A percentile compares a stretch with the other conserved stretches of the same genome.
phyloP scores from a whole-genome alignment of 2,329 filamentous ascomycete genomes.

The Phialemoniopsis sp. region DNA sequence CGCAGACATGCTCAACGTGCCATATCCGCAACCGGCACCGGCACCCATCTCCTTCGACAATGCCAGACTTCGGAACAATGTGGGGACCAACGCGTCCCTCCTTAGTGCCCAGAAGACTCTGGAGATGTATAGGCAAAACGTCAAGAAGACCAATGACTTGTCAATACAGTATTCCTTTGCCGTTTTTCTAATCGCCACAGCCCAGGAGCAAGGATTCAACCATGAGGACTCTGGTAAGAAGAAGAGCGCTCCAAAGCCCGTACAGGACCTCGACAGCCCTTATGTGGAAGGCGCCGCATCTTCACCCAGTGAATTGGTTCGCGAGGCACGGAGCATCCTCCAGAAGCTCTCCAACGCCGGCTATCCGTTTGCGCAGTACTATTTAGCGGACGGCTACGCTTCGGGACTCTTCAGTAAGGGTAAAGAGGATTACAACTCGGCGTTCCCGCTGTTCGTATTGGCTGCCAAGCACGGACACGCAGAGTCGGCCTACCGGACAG shows the following conservation, averaged over 20 bases:
- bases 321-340: conserved; percentile 85
- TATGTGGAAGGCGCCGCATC: conserved; percentile 39
- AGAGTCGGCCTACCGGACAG: conserved; percentile 90
- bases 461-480: conserved; percentile 97
- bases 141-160: conserved; percentile 92
- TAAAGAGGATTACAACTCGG: conserved; percentile 84
- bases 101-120: conserved; percentile 90
- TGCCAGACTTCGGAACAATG: conserved; percentile 68
- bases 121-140: conserved; percentile 95
- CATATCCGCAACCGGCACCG: conserved; percentile 74
- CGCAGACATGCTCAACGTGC: conserved; percentile 59
- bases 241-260: conserved; percentile 41
- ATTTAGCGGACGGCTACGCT: conserved; percentile 89
- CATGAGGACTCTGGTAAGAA: conserved; percentile 39
- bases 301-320: conserved; percentile 65
- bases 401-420: conserved; percentile 95
- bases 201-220: conserved; percentile 69
- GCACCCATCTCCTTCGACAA: conserved; percentile 74
- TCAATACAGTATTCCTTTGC: conserved; percentile 96
- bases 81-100: conserved; percentile 87
- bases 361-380: conserved; percentile 97
- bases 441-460: conserved; percentile 87
- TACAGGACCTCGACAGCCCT: conserved; percentile 42
- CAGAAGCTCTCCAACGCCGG: conserved; percentile 81
- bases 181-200: conserved; percentile 86